Percentiles rank a stretch among this genome's conserved stretches.
These are phyloP conservation scores for Sphagnurus paluster DNA, from an alignment of 1,284 basidiomycete species.

Conservation along the genomic window DNA sequence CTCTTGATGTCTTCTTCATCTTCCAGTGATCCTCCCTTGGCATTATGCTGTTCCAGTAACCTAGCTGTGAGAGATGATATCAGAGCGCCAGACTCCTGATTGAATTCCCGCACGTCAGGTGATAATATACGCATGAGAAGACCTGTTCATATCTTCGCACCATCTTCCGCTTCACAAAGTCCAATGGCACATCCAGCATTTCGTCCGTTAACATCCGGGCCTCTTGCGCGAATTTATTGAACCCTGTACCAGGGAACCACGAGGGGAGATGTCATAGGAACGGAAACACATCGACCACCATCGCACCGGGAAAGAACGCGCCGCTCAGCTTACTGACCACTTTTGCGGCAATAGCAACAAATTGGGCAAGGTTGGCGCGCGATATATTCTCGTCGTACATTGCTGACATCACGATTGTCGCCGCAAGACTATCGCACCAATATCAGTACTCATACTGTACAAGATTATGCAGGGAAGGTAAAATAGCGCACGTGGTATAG, in stretches of 20 bases:
- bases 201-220: conserved; percentile 10
- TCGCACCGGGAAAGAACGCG: conserved; percentile 18
- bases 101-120: not conserved
- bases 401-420: conserved; percentile 15
- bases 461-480: not conserved
- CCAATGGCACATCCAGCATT: conserved; percentile 13
- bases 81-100: conserved; percentile 6
- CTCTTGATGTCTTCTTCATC: conserved; percentile 13
- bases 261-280: conserved; percentile 22
- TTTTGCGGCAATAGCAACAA: conserved; percentile 14
- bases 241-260: conserved; percentile 26
- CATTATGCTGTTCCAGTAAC: conserved; percentile 8
- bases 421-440: not conserved
- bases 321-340: conserved; percentile 11
- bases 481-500: conserved; percentile 8
- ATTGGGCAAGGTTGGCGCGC: conserved; percentile 14
- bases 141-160: conserved; percentile 1
- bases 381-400: conserved; percentile 14
- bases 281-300: conserved; percentile 21
- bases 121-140: not conserved
- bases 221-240: conserved; percentile 35
- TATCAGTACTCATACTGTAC: not conserved
- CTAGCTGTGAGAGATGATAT: conserved; percentile 8
- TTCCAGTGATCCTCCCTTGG: not conserved
- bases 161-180: conserved; percentile 16